Evolutionary conservation across 805 yeast species (phyloP), one percentile per base, ranked within the genome.

Genomic region (Brettanomyces custersianus): DNA sequence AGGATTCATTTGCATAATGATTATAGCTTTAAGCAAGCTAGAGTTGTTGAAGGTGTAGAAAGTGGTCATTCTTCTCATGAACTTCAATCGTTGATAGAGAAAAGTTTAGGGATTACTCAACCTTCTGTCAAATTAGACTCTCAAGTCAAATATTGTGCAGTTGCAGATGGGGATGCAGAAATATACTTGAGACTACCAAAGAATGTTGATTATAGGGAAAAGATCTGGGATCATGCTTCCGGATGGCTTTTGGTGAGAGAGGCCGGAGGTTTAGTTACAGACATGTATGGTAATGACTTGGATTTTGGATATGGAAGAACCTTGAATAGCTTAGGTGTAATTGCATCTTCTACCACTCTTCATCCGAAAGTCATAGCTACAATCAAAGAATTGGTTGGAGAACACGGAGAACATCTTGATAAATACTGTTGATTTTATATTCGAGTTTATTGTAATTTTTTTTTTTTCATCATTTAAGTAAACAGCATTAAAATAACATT

Each of bases 181-280:
- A 72, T 92, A 11, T 92, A 94, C 50, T 65, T 92, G 41, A 77
- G 99, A 47, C 62, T 94, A 40, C 99, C 99, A 11, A 74, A 79
- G 31, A 76, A 70, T 45, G 66, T 75, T 35, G 60, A 71, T 3
- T 92, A 88, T 56, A 72, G 84, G 48, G 99, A 92, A 56, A 92
- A 92, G 60, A 87, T 92, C 41, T 92, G 98, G 97, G 99, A 92
- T 60, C 99, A 92, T 57, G 97, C 97, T 15, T 94, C 96, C 2
- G 99, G 98, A 4, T 80, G 82, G 50, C 67, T 90, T 11, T 69
- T 92, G 41, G 78, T 94, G 31, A 68, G 72, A 24, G 98, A 94
- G 58, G 82, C 94, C 48, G 96, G 96, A 29, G 98, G 98, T 5
- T 56, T 65, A 34, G 97, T 92, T 10, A 76, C 90, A 12, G 98